Conservation (phyloP, 2,329 filamentous ascomycete species). For the Alternaria panax region DNA sequence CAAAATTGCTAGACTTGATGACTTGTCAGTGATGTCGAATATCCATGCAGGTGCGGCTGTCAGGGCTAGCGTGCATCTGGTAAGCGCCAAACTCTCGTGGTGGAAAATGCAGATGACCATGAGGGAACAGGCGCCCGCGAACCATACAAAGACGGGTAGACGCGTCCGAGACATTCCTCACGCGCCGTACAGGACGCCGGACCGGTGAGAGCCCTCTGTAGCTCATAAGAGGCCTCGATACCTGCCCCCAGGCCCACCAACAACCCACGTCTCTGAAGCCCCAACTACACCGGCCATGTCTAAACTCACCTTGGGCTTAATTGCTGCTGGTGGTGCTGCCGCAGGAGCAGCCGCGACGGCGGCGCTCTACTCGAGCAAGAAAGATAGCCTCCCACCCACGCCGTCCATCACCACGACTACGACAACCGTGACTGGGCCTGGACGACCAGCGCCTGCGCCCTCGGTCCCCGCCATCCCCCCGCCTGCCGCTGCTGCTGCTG, state of each 20-base stretch:
- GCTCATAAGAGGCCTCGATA: constrained; percentile 26
- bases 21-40: constrained; percentile 12
- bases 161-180: constrained; percentile 48
- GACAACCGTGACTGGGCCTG: constrained; percentile 41
- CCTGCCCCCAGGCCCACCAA: neutral
- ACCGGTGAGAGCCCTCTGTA: constrained; percentile 15
- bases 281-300: constrained; percentile 51
- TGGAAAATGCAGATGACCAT: constrained; percentile 40
- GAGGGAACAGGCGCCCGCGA: constrained; percentile 36
- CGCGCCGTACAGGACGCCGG: constrained; percentile 45
- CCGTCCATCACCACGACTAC: constrained; percentile 47
- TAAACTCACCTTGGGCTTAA: constrained; percentile 59
- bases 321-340: constrained; percentile 58
- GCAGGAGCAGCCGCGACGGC: constrained; percentile 59
- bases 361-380: constrained; percentile 53
- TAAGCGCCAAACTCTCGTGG: constrained; percentile 29
- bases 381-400: constrained; percentile 32
- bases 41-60: constrained; percentile 10
- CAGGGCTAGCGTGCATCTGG: constrained; percentile 22
- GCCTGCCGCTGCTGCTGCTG: constrained; percentile 29
- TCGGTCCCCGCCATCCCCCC: constrained; percentile 36
- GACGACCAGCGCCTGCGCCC: constrained; percentile 33
- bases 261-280: constrained; percentile 3
- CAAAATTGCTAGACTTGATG: constrained; percentile 7
- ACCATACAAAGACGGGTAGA: constrained; percentile 37